Percentiles rank a stretch among this genome's conserved stretches.
These are phyloP conservation scores for Fusarium compactum DNA, from an alignment of 2,329 filamentous ascomycete genomes.

Conservation along the genomic window DNA sequence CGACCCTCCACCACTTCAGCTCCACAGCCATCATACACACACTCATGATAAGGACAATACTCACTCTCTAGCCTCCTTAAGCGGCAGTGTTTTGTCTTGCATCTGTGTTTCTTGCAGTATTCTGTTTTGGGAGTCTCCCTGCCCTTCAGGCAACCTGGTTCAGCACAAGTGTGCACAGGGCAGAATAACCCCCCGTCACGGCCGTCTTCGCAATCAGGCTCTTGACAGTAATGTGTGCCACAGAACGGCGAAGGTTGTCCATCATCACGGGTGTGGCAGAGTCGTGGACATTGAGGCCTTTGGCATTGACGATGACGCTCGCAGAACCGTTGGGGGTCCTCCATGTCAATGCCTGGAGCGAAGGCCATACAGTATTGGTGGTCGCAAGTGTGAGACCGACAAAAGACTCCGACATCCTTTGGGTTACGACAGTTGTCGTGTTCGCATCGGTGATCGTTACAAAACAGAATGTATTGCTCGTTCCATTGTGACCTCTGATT, in stretches of 20 bases:
- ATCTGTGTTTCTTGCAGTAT: conserved; percentile 48
- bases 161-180: conserved; percentile 47
- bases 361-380: conserved; percentile 42
- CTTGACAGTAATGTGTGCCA: conserved; percentile 48
- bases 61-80: conserved; percentile 36
- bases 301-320: conserved; percentile 48
- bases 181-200: conserved; percentile 41
- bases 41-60: conserved; percentile 47
- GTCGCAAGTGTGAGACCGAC: conserved; percentile 48
- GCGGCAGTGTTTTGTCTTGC: conserved; percentile 40
- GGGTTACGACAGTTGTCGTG: conserved; percentile 37
- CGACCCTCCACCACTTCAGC: conserved; percentile 36
- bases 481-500: conserved; percentile 35
- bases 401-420: conserved; percentile 38
- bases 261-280: conserved; percentile 46
- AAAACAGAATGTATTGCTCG: conserved; percentile 44
- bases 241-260: conserved; percentile 46
- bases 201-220: conserved; percentile 43
- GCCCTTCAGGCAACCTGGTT: conserved; percentile 43
- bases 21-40: conserved; percentile 43
- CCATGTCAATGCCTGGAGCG: conserved; percentile 31
- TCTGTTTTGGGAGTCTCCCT: conserved; percentile 5
- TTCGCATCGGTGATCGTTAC: conserved; percentile 48
- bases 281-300: conserved; percentile 38
- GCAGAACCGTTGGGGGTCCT: conserved; percentile 44